These are phyloP conservation scores for Coniochaeta pulveracea DNA, from an alignment of 2,329 filamentous ascomycete species.

Conservation along the genomic window DNA sequence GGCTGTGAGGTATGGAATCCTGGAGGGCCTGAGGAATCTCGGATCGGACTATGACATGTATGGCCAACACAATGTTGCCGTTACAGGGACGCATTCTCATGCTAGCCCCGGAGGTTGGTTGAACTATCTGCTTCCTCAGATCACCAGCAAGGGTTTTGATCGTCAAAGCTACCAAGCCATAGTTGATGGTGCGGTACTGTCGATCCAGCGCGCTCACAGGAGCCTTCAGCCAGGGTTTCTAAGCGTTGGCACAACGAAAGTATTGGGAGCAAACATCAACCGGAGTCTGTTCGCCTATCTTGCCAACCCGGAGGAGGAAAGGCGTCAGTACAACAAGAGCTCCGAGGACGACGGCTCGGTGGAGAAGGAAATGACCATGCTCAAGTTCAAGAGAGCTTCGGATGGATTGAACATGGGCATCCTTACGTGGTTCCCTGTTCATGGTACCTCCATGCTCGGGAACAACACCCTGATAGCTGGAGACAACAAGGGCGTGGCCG, in stretches of 20 bases:
- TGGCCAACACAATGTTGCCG: constrained; percentile 68
- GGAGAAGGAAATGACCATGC: constrained; percentile 67
- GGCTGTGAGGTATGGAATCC: constrained; percentile 75
- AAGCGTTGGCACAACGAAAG: constrained; percentile 55
- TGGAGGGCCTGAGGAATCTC: constrained; percentile 58
- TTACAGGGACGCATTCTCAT: constrained; percentile 90
- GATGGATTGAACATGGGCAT: constrained; percentile 71
- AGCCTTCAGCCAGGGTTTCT: constrained; percentile 55
- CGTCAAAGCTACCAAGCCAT: constrained; percentile 82
- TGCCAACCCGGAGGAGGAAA: constrained; percentile 69
- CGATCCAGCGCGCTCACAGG: constrained; percentile 72
- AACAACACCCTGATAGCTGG: constrained; percentile 87
- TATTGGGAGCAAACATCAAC: constrained; percentile 75
- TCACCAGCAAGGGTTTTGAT: constrained; percentile 79
- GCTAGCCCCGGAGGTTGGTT: constrained; percentile 86
- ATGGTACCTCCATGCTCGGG: constrained; percentile 81
- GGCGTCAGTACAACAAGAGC: constrained; percentile 49
- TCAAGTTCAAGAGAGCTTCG: constrained; percentile 64
- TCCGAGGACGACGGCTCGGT: constrained; percentile 40
- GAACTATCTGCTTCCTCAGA: constrained; percentile 87
- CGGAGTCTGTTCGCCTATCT: constrained; percentile 82
- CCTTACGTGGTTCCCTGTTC: constrained; percentile 84
- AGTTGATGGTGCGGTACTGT: constrained; percentile 72
- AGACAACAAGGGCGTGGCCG: constrained; percentile 95
- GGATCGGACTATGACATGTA: constrained; percentile 68